Evolutionary conservation across 148 eudicot species (phyloP).

Genomic region (Gaultheria prostrata): DNA sequence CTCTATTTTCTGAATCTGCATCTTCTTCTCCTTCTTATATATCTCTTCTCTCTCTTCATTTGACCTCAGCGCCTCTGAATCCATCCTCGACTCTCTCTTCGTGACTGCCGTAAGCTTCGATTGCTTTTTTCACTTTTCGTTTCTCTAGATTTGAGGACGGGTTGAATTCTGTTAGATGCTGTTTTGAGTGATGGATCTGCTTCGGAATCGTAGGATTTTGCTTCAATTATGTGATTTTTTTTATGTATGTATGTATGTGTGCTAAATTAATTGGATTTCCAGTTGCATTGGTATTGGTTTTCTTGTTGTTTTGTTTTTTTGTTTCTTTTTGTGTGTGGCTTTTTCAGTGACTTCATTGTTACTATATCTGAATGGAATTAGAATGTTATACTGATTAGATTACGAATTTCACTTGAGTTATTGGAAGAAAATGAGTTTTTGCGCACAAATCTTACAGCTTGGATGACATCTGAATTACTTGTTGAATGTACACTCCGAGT

Average conservation of each 20-base stretch:
- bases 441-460: background rate
- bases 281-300: background rate
- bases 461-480: background rate
- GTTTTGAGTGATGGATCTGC: background rate
- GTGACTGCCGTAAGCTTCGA: background rate
- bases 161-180: background rate
- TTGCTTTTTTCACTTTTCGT: background rate
- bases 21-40: background rate
- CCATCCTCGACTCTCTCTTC: background rate
- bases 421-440: background rate
- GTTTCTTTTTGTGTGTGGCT: too few species aligned
- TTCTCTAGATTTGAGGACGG: background rate
- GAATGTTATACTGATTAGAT: background rate
- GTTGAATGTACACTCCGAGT: background rate
- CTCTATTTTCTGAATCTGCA: background rate
- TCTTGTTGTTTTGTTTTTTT: background rate
- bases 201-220: background rate
- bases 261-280: background rate
- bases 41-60: background rate
- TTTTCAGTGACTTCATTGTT: background rate
- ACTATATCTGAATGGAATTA: background rate
- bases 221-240: background rate
- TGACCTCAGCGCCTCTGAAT: background rate
- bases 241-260: background rate
- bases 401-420: background rate